phyloP scores from a whole-genome alignment of 805 yeast genomes.

The Candida stauntonica region DNA sequence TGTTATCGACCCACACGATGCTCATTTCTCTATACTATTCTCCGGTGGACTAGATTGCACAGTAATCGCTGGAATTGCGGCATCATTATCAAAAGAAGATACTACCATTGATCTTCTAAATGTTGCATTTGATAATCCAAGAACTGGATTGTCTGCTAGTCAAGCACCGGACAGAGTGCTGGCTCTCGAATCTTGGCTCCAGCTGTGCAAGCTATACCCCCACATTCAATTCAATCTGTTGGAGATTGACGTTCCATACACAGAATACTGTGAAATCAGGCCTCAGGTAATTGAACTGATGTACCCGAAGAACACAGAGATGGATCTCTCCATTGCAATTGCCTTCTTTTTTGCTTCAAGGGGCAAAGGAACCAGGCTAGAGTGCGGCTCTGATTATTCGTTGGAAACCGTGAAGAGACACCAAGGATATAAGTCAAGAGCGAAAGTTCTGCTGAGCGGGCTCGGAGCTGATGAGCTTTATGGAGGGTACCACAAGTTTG shows the following conservation, averaged over 20 bases:
- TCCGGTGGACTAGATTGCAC: slow-evolving; percentile 98
- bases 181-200: slow-evolving; percentile 58
- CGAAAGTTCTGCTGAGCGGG: slow-evolving; percentile 81
- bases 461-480: slow-evolving; percentile 96
- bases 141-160: slow-evolving; percentile 54
- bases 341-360: slow-evolving; percentile 91
- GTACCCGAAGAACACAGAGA: slow-evolving; percentile 82
- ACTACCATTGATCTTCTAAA: slow-evolving; percentile 68
- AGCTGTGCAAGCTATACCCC: slow-evolving; percentile 43
- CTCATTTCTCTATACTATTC: slow-evolving; percentile 60
- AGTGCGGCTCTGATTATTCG: background rate
- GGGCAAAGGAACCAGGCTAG: slow-evolving; percentile 38
- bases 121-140: slow-evolving; percentile 88
- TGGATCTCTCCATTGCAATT: slow-evolving; percentile 93
- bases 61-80: slow-evolving; percentile 57
- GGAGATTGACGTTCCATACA: slow-evolving; percentile 71
- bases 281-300: slow-evolving; percentile 59
- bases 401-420: slow-evolving; percentile 11
- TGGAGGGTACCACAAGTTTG: slow-evolving; percentile 93
- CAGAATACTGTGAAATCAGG: slow-evolving; percentile 50
- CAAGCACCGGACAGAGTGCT: slow-evolving; percentile 86
- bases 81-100: slow-evolving; percentile 27
- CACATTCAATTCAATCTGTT: slow-evolving; percentile 43
- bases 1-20: slow-evolving; percentile 24
- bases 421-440: slow-evolving; percentile 40